phyloP scores from a whole-genome alignment of 352 stramenopile species.

The Phytophthora capsici region DNA sequence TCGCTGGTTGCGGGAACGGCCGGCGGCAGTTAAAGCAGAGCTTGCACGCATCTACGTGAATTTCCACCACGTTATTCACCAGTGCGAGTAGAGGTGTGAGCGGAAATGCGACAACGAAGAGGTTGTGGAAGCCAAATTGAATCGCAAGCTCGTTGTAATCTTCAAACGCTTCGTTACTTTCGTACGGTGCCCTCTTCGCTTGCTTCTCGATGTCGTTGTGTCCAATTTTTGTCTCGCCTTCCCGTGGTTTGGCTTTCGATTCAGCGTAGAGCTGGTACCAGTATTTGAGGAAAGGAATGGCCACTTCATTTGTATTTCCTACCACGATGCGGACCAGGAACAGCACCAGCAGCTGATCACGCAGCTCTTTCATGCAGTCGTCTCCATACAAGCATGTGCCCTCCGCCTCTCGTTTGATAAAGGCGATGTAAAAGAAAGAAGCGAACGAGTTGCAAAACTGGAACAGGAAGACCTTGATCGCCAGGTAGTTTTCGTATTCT shows the following conservation, averaged over 20 bases:
- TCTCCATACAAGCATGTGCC: slow-evolving; percentile 76
- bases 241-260: slow-evolving; percentile 1
- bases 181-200: slow-evolving; percentile 72
- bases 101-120: slow-evolving; percentile 94
- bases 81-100: slow-evolving; percentile 90
- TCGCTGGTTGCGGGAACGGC: slow-evolving; percentile 69
- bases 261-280: slow-evolving; percentile 54
- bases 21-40: slow-evolving; percentile 71
- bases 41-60: slow-evolving; percentile 82
- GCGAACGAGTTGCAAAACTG: slow-evolving; percentile 97
- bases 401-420: slow-evolving; percentile 53
- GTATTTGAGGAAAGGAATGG: slow-evolving; percentile 81
- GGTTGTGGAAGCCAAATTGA: slow-evolving; percentile 94
- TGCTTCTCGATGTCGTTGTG: slow-evolving; percentile 80
- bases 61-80: slow-evolving; percentile 90
- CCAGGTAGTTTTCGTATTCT: slow-evolving; percentile 92
- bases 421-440: slow-evolving; percentile 95
- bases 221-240: slow-evolving; percentile 36
- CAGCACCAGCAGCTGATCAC: slow-evolving; percentile 89
- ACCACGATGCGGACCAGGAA: slow-evolving; percentile 92
- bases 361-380: slow-evolving; percentile 86
- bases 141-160: slow-evolving; percentile 91
- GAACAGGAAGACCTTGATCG: slow-evolving; percentile 98
- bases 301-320: slow-evolving; percentile 85
- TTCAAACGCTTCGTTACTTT: slow-evolving; percentile 75